Evolutionary conservation across 2,329 filamentous ascomycete species (phyloP).

Genomic region (Sporothrix pseudoabietina): DNA sequence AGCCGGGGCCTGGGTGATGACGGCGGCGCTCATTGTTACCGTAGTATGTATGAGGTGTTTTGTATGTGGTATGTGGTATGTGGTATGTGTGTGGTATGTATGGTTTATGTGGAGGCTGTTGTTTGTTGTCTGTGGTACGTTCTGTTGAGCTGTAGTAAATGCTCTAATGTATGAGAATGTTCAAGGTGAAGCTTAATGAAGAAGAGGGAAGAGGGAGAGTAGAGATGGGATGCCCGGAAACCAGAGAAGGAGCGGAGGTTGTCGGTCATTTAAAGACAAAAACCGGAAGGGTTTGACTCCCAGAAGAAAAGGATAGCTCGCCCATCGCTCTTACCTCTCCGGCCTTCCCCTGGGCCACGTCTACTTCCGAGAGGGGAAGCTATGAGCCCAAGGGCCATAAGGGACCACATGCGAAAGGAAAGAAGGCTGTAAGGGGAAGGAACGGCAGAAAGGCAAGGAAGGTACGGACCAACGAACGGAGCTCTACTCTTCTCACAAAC

Average conservation of each 20-base stretch:
- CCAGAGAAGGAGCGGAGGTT: conserved; percentile 4
- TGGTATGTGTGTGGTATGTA: neutral
- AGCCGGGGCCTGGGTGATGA: neutral
- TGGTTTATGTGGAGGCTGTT: neutral
- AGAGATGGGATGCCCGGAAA: neutral
- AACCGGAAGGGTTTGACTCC: neutral
- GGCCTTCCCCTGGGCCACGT: neutral
- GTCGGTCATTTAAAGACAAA: conserved; percentile 20
- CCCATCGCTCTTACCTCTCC: conserved; percentile 7
- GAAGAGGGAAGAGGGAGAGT: neutral
- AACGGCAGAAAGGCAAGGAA: conserved; percentile 1
- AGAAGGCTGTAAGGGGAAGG: neutral
- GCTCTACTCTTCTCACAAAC: neutral
- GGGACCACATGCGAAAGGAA: conserved; percentile 13
- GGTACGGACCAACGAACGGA: neutral
- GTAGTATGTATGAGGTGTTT: neutral
- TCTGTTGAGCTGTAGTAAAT: neutral
- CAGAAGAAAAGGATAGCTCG: neutral
- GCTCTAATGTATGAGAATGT: neutral
- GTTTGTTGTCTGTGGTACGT: neutral
- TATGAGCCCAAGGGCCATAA: conserved; percentile 1
- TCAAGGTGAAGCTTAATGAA: neutral
- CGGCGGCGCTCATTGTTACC: neutral
- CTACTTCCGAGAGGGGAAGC: conserved; percentile 19
- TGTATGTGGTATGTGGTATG: neutral